phyloP scores from a whole-genome alignment of 2,329 filamentous ascomycete genomes.

The Alternaria panax region DNA sequence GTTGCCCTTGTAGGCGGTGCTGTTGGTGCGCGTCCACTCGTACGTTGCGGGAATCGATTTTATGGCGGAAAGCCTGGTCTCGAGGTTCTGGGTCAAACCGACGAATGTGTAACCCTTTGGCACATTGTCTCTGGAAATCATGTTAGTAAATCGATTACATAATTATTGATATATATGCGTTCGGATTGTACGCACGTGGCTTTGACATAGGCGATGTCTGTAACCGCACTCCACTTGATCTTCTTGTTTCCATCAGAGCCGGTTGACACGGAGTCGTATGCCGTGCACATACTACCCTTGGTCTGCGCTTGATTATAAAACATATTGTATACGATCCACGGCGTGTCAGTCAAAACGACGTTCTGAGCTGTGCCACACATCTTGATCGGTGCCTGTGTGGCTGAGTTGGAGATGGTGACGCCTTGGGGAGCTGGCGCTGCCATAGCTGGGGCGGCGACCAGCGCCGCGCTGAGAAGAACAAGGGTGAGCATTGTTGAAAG shows the following conservation, averaged over 20 bases:
- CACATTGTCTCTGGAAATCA: slow-evolving; percentile 40
- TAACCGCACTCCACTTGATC: slow-evolving; percentile 51
- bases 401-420: slow-evolving; percentile 22
- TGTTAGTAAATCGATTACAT: neutral
- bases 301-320: slow-evolving; percentile 54
- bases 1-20: slow-evolving; percentile 55
- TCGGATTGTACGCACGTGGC: slow-evolving; percentile 17
- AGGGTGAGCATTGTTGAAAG: neutral
- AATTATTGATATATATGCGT: neutral
- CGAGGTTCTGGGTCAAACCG: slow-evolving; percentile 54
- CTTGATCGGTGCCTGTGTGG: slow-evolving; percentile 21
- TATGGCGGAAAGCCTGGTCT: slow-evolving; percentile 51
- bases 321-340: slow-evolving; percentile 58
- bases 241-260: slow-evolving; percentile 41
- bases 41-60: slow-evolving; percentile 52
- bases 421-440: slow-evolving; percentile 21
- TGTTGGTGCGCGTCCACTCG: slow-evolving; percentile 52
- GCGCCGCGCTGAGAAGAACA: slow-evolving; percentile 18
- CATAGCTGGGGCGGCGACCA: slow-evolving; percentile 15
- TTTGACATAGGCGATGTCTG: slow-evolving; percentile 49
- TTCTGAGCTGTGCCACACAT: slow-evolving; percentile 26
- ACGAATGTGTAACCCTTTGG: slow-evolving; percentile 57
- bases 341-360: slow-evolving; percentile 48
- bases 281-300: slow-evolving; percentile 52
- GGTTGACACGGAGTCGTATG: slow-evolving; percentile 46